These are phyloP conservation scores for Colletotrichum lini DNA, from an alignment of 2,329 filamentous ascomycete species.

Conservation along the genomic window DNA sequence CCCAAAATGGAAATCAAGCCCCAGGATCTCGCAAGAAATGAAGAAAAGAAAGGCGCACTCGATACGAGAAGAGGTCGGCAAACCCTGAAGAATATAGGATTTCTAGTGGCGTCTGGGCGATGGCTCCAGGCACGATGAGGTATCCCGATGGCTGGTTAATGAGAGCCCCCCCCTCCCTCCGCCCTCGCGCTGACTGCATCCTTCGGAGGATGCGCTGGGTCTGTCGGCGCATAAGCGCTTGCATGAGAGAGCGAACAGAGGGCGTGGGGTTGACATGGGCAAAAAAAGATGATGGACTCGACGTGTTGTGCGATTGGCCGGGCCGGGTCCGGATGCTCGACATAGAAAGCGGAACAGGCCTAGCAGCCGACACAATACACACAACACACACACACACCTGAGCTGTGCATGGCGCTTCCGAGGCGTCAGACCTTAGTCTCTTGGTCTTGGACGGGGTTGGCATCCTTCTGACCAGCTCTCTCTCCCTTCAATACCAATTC, in stretches of 20 bases:
- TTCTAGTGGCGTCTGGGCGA: slow-evolving; percentile 2
- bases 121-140: neutral
- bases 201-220: neutral
- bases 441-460: neutral
- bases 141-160: too few relatives aligned
- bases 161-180: too few relatives aligned
- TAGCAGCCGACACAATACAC: neutral
- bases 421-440: slow-evolving; percentile 2
- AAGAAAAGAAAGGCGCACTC: neutral
- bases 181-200: neutral
- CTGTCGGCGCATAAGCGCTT: slow-evolving; percentile 17
- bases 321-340: slow-evolving; percentile 17
- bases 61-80: neutral
- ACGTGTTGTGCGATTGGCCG: neutral
- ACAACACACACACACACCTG: neutral
- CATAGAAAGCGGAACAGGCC: slow-evolving; percentile 22
- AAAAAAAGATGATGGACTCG: neutral
- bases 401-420: slow-evolving; percentile 23
- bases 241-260: slow-evolving; percentile 3
- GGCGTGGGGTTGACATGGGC: neutral
- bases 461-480: slow-evolving; percentile 6
- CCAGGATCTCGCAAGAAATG: neutral
- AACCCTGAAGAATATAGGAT: neutral
- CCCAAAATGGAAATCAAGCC: neutral
- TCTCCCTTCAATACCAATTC: too few relatives aligned